Evolutionary conservation across 495 filamentous ascomycete genomes (phyloP), one percentile per base, ranked within the genome.

Genomic region (Podospora anserina): DNA sequence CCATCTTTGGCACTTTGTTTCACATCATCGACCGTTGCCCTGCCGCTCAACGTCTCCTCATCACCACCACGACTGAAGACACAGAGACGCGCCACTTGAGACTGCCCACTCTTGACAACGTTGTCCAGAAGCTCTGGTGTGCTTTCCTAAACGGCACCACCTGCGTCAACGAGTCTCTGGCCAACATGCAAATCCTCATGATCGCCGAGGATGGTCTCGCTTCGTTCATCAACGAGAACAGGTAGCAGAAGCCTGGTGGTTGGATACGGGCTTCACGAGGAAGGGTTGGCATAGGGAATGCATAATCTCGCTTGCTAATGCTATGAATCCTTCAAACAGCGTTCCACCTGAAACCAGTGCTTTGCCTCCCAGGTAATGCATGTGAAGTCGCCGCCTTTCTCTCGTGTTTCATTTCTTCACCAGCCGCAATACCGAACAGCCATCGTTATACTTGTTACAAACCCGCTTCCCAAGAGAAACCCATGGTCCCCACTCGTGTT

Each of bases 61-160:
- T 81, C 16, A 78, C 77, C 9, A 78, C 72, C 7, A 76, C 72
- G 66, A 61, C 68, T 13, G 34, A 65, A 28, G 80, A 82, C 60
- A 70, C 73, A 63, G 71, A 76, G 68, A 59, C 34, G 39, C 60
- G 61, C 19, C 59, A 66, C 19, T 44, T 69, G 57, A 65, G 63
- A 67, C 60, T 75, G 49, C 70, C 69, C 39, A 30, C 64, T 49
- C 28, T 64, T 57, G 67, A 76, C 16, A 81, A 82, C 68, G 63
- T 78, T 7, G 67, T 82, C 20, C 79, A 82, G 70, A 79, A 73
- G 71, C 75, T 81, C 18, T 82, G 80, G 80, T 61, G 70, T 27
- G 78, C 76, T 20, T 81, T 80, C 73, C 72, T 78, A 34, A 68
- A 70, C 7, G 79, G 79, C 13, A 70, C 72, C 15, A 74, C 77